These are phyloP conservation scores for Citrus medica DNA, from an alignment of 345 rosid species.

Conservation along the genomic window DNA sequence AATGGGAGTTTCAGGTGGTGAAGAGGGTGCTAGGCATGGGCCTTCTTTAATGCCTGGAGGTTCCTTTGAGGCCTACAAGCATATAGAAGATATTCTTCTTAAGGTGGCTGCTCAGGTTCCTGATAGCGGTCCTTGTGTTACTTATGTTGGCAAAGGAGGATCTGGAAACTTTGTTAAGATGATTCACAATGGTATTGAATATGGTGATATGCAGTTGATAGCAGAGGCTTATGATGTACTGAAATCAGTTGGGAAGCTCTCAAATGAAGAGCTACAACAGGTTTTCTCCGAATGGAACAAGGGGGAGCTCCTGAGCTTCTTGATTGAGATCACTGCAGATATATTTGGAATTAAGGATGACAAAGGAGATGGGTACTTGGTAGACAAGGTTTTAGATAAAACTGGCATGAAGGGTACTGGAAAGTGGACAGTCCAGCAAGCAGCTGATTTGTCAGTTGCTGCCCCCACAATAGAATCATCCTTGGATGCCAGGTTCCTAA, in stretches of 20 bases:
- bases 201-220: conserved; percentile 48
- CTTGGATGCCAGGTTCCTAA: conserved; percentile 39
- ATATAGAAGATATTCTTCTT: conserved; percentile 29
- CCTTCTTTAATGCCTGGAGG: conserved; percentile 53
- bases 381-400: conserved; percentile 45
- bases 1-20: conserved; percentile 49
- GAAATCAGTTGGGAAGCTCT: conserved; percentile 36
- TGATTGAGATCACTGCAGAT: conserved; percentile 43
- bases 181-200: conserved; percentile 47
- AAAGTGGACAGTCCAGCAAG: conserved; percentile 46
- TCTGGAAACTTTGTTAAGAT: conserved; percentile 48
- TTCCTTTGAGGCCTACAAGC: conserved; percentile 32
- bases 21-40: conserved; percentile 40
- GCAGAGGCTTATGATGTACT: conserved; percentile 44
- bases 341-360: conserved; percentile 40
- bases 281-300: conserved; percentile 38
- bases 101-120: conserved; percentile 48
- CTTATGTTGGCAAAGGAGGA: conserved; percentile 43
- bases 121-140: conserved; percentile 39
- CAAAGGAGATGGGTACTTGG: conserved; percentile 35
- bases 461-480: conserved; percentile 48
- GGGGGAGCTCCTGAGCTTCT: conserved; percentile 39
- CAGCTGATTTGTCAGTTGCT: conserved; percentile 45
- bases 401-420: conserved; percentile 52
- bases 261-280: conserved; percentile 32